These are phyloP conservation scores for Leccinum imitatum DNA, from an alignment of 768 basidiomycete genomes.

Conservation along the genomic window DNA sequence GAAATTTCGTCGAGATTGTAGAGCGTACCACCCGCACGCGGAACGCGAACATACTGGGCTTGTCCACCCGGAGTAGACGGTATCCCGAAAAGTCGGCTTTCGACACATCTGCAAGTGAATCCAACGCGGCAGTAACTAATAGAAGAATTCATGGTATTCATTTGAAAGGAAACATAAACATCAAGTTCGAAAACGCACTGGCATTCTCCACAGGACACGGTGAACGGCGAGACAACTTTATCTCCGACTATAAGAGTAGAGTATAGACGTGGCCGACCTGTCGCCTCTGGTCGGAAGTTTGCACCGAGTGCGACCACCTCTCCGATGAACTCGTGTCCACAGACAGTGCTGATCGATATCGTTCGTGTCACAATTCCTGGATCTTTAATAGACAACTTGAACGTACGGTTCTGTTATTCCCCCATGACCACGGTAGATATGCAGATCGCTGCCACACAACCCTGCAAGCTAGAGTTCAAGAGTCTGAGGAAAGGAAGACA, in stretches of 20 bases:
- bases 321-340: slow-evolving; percentile 79
- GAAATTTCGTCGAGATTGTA: slow-evolving; percentile 57
- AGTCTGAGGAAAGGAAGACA: not conserved
- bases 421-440: slow-evolving; percentile 68
- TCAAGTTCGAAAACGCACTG: slow-evolving; percentile 46
- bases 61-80: slow-evolving; percentile 69
- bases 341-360: slow-evolving; percentile 48
- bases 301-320: slow-evolving; percentile 66
- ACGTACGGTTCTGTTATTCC: slow-evolving; percentile 54
- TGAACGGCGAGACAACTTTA: slow-evolving; percentile 79
- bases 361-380: not conserved
- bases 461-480: slow-evolving; percentile 50
- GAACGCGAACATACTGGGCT: slow-evolving; percentile 77
- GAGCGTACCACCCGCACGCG: slow-evolving; percentile 77
- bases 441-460: slow-evolving; percentile 74
- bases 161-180: not conserved
- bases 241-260: slow-evolving; percentile 66
- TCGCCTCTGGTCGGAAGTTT: slow-evolving; percentile 44
- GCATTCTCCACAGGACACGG: slow-evolving; percentile 83
- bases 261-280: slow-evolving; percentile 62
- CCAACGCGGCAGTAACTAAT: slow-evolving; percentile 69
- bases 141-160: not conserved
- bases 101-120: slow-evolving; percentile 67
- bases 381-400: not conserved
- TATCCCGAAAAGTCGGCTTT: slow-evolving; percentile 64